These are phyloP conservation scores for Candida sakaeoensis DNA, from an alignment of 805 yeast species.

Conservation along the genomic window DNA sequence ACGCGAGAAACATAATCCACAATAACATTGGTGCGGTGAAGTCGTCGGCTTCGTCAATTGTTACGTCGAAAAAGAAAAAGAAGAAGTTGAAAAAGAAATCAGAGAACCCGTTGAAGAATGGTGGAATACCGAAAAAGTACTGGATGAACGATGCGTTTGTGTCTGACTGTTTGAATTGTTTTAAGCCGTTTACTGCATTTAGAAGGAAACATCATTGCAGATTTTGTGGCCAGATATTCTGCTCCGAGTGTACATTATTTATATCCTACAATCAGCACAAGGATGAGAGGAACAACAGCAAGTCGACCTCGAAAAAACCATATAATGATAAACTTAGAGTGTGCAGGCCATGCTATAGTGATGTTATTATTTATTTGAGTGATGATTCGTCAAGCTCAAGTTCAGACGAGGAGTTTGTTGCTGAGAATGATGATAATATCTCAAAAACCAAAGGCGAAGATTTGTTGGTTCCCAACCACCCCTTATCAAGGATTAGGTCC, in stretches of 20 bases:
- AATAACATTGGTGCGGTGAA: slow-evolving; percentile 21
- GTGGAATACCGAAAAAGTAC: slow-evolving; percentile 69
- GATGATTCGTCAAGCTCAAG: slow-evolving; percentile 52
- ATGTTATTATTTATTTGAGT: slow-evolving; percentile 64
- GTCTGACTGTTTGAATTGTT: slow-evolving; percentile 81
- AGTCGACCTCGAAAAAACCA: slow-evolving; percentile 30
- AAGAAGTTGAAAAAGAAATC: slow-evolving; percentile 28
- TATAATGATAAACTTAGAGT: slow-evolving; percentile 71
- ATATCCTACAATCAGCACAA: slow-evolving; percentile 54
- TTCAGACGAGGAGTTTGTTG: slow-evolving; percentile 29
- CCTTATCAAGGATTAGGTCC: slow-evolving; percentile 27
- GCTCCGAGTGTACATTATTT: slow-evolving; percentile 75
- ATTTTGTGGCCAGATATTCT: slow-evolving; percentile 93
- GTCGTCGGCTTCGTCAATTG: slow-evolving; percentile 31
- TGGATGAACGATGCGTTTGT: slow-evolving; percentile 98
- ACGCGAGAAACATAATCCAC: slow-evolving; percentile 34
- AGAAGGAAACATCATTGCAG: slow-evolving; percentile 93
- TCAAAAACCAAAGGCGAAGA: slow-evolving; percentile 15
- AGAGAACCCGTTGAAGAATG: slow-evolving; percentile 42
- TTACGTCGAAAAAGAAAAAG: slow-evolving; percentile 20
- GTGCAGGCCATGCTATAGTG: slow-evolving; percentile 72
- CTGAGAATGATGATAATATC: slow-evolving; percentile 10
- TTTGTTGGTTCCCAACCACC: slow-evolving; percentile 19
- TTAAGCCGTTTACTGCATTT: slow-evolving; percentile 75
- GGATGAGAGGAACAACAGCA: slow-evolving; percentile 26